phyloP scores from a whole-genome alignment of 1,284 basidiomycete genomes.

The Ustilago nuda region DNA sequence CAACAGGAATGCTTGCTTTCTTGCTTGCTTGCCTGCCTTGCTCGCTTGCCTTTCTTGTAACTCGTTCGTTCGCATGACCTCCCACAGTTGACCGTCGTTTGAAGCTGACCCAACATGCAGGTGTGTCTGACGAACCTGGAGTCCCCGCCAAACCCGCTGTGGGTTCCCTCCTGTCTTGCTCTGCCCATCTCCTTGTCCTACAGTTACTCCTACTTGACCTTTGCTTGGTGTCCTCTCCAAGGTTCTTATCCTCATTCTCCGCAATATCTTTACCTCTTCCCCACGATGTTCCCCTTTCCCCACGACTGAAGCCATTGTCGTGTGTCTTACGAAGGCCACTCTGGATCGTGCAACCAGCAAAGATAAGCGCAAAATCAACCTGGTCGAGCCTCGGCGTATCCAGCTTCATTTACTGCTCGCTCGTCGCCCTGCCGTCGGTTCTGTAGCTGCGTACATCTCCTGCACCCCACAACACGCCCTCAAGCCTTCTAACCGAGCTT shows the following conservation, averaged over 20 bases:
- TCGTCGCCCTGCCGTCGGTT: not conserved
- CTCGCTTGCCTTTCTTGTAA: not conserved
- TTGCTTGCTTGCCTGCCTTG: too few species aligned
- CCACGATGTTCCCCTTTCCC: slow-evolving; percentile 2
- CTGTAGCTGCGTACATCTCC: not conserved
- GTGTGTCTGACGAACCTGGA: slow-evolving; percentile 4
- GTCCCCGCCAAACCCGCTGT: slow-evolving; percentile 19
- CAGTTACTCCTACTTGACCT: not conserved
- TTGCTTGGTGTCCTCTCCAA: not conserved
- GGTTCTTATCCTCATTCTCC: not conserved
- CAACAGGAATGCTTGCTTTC: not conserved
- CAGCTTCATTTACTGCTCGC: not conserved
- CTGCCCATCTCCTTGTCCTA: not conserved
- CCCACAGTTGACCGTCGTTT: not conserved
- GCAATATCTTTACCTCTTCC: not conserved
- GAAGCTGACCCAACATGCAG: not conserved
- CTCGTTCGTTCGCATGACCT: not conserved
- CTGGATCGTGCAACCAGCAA: not conserved
- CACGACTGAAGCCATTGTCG: not conserved
- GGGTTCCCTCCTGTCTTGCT: not conserved
- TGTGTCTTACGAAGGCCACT: not conserved
- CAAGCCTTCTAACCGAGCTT: not conserved
- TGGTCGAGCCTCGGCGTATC: slow-evolving; percentile 1
- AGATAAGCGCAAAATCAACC: not conserved
- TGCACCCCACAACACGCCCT: slow-evolving; percentile 5